phyloP scores from a whole-genome alignment of 352 stramenopile genomes.

The Pythium aphanidermatum region DNA sequence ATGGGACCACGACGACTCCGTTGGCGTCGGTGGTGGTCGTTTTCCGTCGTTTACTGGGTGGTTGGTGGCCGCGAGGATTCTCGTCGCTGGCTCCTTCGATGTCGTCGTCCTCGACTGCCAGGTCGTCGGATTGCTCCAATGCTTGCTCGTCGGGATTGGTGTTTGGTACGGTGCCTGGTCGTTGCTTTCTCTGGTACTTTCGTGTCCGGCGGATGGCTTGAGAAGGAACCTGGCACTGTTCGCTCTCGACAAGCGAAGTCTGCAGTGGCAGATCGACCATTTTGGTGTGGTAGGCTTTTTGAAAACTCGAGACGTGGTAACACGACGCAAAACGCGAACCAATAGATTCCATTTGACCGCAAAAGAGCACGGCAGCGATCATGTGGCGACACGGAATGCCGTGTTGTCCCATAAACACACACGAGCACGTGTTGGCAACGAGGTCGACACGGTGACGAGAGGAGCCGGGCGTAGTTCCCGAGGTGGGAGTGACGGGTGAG shows the following conservation, averaged over 20 bases:
- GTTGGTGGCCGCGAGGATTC: too few relatives aligned
- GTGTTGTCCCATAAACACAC: conserved; percentile 49
- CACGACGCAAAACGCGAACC: conserved; percentile 31
- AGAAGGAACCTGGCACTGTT: conserved; percentile 4
- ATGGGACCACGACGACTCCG: too few relatives aligned
- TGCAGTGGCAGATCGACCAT: conserved; percentile 41
- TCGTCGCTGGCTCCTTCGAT: too few relatives aligned
- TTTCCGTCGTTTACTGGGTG: background rate
- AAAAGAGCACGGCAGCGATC: conserved; percentile 51
- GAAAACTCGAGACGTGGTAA: conserved; percentile 42
- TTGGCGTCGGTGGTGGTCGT: conserved; percentile 2
- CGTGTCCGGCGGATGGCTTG: conserved; percentile 1
- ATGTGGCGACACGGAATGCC: conserved; percentile 55
- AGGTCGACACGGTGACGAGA: conserved; percentile 32
- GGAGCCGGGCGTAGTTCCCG: conserved; percentile 13
- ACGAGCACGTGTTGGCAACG: conserved; percentile 36
- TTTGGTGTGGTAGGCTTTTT: conserved; percentile 27
- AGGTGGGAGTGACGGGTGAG: conserved; percentile 26
- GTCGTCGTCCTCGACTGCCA: too few relatives aligned
- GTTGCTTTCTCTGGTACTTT: conserved; percentile 3
- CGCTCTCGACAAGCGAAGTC: conserved; percentile 16
- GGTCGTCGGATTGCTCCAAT: too few relatives aligned
- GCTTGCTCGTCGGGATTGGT: too few relatives aligned
- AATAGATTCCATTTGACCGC: conserved; percentile 39
- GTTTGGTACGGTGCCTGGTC: too few relatives aligned